Conservation (phyloP, 2,329 filamentous ascomycete genomes). For the Botrytis deweyae region DNA sequence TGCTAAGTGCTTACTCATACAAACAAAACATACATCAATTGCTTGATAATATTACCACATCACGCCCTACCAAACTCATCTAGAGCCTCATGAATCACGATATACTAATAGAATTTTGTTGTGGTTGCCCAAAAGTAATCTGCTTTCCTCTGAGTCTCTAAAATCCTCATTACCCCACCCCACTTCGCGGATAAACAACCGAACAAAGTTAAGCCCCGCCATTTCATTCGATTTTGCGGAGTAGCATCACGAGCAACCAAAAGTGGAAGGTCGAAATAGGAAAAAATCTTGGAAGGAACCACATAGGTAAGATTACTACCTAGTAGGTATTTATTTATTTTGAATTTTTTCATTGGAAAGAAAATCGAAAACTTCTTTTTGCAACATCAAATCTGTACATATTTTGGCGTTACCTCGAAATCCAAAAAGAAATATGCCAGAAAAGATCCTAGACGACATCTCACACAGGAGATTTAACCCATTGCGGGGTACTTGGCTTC, state of each 20-base stretch:
- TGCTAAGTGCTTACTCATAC: background rate
- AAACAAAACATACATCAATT: background rate
- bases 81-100: background rate
- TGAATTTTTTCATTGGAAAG: background rate
- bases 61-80: background rate
- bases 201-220: background rate
- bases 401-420: background rate
- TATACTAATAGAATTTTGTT: background rate
- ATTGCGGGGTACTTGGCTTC: conserved; percentile 82
- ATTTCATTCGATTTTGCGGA: conserved; percentile 1
- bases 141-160: background rate
- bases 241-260: background rate
- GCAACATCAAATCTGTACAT: background rate
- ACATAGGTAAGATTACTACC: conserved; percentile 4
- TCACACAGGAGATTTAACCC: conserved; percentile 94
- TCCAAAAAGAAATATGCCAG: conserved; percentile 54
- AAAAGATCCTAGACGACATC: conserved; percentile 86
- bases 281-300: background rate
- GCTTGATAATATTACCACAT: background rate
- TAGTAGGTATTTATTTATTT: background rate
- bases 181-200: conserved; percentile 10
- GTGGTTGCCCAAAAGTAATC: background rate
- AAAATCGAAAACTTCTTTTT: background rate
- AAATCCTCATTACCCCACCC: conserved; percentile 3
- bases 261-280: background rate